phyloP scores from a whole-genome alignment of 306 rosid genomes.

The Dalbergia cultrata region DNA sequence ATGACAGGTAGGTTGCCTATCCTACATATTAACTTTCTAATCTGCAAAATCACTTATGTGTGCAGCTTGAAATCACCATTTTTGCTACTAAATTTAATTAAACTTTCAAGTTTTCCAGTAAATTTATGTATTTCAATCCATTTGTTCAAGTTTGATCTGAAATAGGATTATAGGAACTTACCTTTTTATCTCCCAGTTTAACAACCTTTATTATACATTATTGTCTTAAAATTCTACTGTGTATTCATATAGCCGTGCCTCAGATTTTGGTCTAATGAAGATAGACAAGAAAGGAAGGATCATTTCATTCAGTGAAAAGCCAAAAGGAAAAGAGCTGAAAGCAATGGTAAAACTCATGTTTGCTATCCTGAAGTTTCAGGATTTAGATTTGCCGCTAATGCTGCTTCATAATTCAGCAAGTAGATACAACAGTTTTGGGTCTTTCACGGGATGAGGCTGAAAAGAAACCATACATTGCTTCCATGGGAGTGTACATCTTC shows the following conservation, averaged over 20 bases:
- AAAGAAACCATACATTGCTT: conserved; percentile 94
- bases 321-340: conserved; percentile 78
- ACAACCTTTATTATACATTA: neutral
- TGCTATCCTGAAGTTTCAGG: neutral
- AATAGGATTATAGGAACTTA: neutral
- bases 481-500: conserved; percentile 98
- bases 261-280: conserved; percentile 98
- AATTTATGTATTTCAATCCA: no score
- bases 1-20: conserved; percentile 71
- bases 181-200: neutral
- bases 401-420: conserved; percentile 55
- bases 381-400: conserved; percentile 41
- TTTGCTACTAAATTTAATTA: neutral
- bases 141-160: conserved; percentile 2
- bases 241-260: conserved; percentile 83
- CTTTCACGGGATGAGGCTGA: conserved; percentile 82
- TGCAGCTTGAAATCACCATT: neutral
- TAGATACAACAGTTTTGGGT: conserved; percentile 88
- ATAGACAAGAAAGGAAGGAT: conserved; percentile 78
- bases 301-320: conserved; percentile 85
- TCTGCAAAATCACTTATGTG: neutral
- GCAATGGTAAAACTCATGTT: conserved; percentile 67
- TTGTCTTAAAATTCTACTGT: conserved; percentile 35
- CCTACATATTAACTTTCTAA: neutral
- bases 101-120: no score